These are phyloP conservation scores for Stachybotrys echinatus DNA, from an alignment of 2,329 filamentous ascomycete species.

Conservation along the genomic window DNA sequence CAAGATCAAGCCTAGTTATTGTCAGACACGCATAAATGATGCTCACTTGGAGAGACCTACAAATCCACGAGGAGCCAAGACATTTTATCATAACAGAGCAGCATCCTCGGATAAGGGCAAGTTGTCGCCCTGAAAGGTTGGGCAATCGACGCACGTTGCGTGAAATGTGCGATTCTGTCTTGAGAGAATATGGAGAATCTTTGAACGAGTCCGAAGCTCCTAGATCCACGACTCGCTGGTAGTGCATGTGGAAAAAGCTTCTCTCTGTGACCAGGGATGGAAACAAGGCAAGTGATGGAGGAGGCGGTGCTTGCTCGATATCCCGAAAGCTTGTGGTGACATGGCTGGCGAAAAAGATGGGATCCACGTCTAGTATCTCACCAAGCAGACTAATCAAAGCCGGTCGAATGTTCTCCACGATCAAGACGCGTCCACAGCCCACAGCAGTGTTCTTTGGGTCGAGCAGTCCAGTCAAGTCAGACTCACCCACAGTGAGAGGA, in stretches of 20 bases:
- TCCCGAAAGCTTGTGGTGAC: constrained; percentile 10
- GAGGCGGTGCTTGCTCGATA: constrained; percentile 9
- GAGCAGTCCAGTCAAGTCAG: neutral
- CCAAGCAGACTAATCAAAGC: constrained; percentile 6
- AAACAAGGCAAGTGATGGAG: constrained; percentile 10
- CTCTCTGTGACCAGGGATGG: constrained; percentile 8
- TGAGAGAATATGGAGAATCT: constrained; percentile 1
- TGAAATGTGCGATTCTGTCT: constrained; percentile 2
- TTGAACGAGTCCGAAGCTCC: constrained; percentile 3
- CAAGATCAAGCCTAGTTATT: neutral
- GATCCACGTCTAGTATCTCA: constrained; percentile 10
- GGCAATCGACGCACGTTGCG: constrained; percentile 4
- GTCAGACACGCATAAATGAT: neutral
- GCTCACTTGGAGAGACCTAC: neutral
- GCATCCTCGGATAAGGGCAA: constrained; percentile 3
- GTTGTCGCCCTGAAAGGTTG: neutral
- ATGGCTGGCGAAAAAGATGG: constrained; percentile 12
- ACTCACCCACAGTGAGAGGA: neutral
- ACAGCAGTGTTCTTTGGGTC: neutral
- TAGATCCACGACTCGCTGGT: constrained; percentile 11
- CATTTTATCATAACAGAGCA: constrained; percentile 4
- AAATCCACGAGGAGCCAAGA: neutral
- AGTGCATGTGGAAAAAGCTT: constrained; percentile 11
- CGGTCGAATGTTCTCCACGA: constrained; percentile 11
- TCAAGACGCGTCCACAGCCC: constrained; percentile 3